phyloP scores from a whole-genome alignment of 768 basidiomycete species.

The Russula olivacea region DNA sequence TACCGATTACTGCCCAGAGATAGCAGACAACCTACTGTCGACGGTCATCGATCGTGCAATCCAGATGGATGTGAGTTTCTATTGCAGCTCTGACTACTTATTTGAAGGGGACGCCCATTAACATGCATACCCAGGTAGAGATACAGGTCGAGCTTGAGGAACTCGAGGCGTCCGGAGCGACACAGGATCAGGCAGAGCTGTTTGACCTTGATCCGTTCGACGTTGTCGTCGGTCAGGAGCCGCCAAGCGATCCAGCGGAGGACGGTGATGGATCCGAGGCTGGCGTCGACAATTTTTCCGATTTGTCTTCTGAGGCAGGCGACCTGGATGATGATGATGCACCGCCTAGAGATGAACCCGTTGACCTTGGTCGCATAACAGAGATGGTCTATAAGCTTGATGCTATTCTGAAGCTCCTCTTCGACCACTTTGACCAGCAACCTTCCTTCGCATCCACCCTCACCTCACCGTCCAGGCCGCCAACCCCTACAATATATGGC shows the following conservation, averaged over 20 bases:
- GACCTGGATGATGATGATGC: conserved; percentile 43
- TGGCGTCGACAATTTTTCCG: conserved; percentile 49
- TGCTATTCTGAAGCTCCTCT: conserved; percentile 74
- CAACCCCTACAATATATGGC: conserved; percentile 30
- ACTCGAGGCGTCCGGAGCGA: conserved; percentile 59
- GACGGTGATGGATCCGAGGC: conserved; percentile 44
- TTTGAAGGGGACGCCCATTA: background rate
- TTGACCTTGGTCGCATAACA: conserved; percentile 62
- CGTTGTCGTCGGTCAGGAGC: conserved; percentile 71
- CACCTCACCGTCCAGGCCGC: conserved; percentile 29
- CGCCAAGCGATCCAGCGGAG: conserved; percentile 47
- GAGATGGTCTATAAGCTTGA: conserved; percentile 93
- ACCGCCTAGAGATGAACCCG: conserved; percentile 38
- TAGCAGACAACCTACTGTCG: conserved; percentile 76
- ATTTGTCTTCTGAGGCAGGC: conserved; percentile 66
- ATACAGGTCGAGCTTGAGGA: conserved; percentile 96
- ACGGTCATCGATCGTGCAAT: conserved; percentile 91
- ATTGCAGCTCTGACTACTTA: background rate
- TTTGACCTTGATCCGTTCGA: conserved; percentile 87
- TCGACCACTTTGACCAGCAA: conserved; percentile 71
- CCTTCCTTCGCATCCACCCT: conserved; percentile 32
- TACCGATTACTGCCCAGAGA: conserved; percentile 81
- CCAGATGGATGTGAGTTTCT: conserved; percentile 72
- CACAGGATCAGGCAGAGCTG: conserved; percentile 46
- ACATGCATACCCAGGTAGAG: conserved; percentile 58